Evolutionary conservation across 345 rosid species (phyloP).

Genomic region (rapeseed (Brassica napus)): Da-Ae NC_063434.1:11636001-11636500

Average conservation of each 20-base stretch:
- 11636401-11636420: background rate
- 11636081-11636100: background rate
- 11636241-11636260: constrained; percentile 46
- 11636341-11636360: background rate
- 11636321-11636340: background rate
- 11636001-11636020: constrained; percentile 57
- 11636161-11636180: constrained; percentile 65
- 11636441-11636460: background rate
- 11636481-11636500: too few relatives aligned
- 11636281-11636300: background rate
- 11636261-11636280: constrained; percentile 51
- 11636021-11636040: constrained; percentile 10
- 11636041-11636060: background rate
- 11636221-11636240: constrained; percentile 58
- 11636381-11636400: background rate
- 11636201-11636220: constrained; percentile 55
- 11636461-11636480: background rate
- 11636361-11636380: too few relatives aligned
- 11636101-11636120: constrained; percentile 13
- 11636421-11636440: background rate
- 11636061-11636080: background rate
- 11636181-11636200: constrained; percentile 58
- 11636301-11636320: background rate
- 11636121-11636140: constrained; percentile 53
- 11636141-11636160: constrained; percentile 37